phyloP scores from a whole-genome alignment of 176 grass and related monocot species.

The Zoysia japonica region DNA sequence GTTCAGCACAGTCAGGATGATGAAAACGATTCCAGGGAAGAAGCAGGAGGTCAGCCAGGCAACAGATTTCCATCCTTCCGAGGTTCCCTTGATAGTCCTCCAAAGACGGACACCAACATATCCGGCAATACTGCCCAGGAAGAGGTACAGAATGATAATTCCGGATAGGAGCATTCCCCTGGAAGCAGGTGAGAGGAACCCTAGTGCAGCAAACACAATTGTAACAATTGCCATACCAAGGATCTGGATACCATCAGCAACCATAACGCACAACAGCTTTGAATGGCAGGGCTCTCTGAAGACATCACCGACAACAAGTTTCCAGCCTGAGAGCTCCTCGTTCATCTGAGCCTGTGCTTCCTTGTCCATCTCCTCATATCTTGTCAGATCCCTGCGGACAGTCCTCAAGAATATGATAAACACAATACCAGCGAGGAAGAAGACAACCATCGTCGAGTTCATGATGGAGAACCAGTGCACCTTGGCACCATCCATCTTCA shows the following conservation, averaged over 20 bases:
- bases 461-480: conserved; percentile 90
- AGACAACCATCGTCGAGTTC: conserved; percentile 85
- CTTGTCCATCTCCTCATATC: conserved; percentile 82
- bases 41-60: conserved; percentile 80
- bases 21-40: conserved; percentile 71
- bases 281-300: conserved; percentile 78
- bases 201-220: conserved; percentile 76
- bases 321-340: conserved; percentile 86
- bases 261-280: conserved; percentile 72
- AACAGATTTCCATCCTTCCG: conserved; percentile 84
- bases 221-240: conserved; percentile 79
- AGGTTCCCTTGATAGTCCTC: conserved; percentile 77
- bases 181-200: conserved; percentile 73
- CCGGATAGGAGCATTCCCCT: conserved; percentile 89
- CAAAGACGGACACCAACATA: conserved; percentile 75
- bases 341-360: conserved; percentile 85
- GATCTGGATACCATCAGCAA: conserved; percentile 80
- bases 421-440: conserved; percentile 86
- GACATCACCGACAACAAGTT: conserved; percentile 78
- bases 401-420: conserved; percentile 83
- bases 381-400: conserved; percentile 74
- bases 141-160: conserved; percentile 83
- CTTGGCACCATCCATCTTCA: conserved; percentile 80
- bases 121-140: conserved; percentile 76
- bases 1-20: conserved; percentile 74